phyloP scores from a whole-genome alignment of 2,329 filamentous ascomycete species.

The Colletotrichum phormii region DNA sequence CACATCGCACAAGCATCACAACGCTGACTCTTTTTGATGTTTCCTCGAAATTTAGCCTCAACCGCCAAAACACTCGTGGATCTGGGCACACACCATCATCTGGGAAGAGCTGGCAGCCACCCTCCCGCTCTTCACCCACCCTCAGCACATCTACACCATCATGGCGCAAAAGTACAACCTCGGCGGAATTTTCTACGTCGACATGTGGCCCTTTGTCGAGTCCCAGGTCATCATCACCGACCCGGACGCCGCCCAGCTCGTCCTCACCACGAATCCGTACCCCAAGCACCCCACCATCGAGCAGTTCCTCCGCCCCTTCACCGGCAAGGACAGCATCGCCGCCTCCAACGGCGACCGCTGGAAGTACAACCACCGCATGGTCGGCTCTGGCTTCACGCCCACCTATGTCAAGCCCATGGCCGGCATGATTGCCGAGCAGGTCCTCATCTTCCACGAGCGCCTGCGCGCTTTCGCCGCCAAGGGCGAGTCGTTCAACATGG shows the following conservation, averaged over 20 bases:
- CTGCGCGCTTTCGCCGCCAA: conserved; percentile 31
- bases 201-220: conserved; percentile 45
- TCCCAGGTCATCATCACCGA: conserved; percentile 42
- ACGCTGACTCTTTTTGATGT: background rate
- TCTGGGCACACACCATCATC: conserved; percentile 40
- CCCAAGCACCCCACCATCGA: conserved; percentile 38
- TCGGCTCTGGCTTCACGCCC: conserved; percentile 44
- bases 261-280: conserved; percentile 39
- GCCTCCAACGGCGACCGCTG: conserved; percentile 43
- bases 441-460: conserved; percentile 39
- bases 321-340: conserved; percentile 40
- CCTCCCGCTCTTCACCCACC: conserved; percentile 41
- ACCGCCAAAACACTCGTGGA: conserved; percentile 38
- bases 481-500: conserved; percentile 39
- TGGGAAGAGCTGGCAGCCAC: conserved; percentile 33
- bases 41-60: background rate
- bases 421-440: conserved; percentile 42
- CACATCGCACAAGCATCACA: background rate
- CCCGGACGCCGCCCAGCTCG: conserved; percentile 42
- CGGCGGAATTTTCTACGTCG: conserved; percentile 47
- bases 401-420: conserved; percentile 41
- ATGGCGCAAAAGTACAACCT: conserved; percentile 41
- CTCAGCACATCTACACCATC: conserved; percentile 40
- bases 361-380: conserved; percentile 44
- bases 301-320: conserved; percentile 39